Percentiles rank a stretch among this genome's conserved stretches.
phyloP scores from a whole-genome alignment of 305 asterid species.

The Ilex paraguariensis region DNA sequence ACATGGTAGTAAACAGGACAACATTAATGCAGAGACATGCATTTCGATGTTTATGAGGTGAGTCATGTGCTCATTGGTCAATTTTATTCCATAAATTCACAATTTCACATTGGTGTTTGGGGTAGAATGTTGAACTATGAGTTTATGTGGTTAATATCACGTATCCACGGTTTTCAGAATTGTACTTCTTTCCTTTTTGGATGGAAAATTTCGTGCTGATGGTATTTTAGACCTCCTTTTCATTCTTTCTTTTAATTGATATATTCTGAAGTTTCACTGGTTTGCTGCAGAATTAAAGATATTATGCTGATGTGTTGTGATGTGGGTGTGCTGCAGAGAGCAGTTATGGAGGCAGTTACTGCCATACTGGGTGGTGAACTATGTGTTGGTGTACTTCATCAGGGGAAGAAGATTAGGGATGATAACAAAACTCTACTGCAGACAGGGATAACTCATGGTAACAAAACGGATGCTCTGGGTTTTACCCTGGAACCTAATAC shows the following conservation, averaged over 20 bases:
- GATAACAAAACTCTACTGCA: constrained; percentile 81
- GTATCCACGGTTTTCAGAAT: neutral
- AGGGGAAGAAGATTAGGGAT: constrained; percentile 93
- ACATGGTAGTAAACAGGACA: neutral
- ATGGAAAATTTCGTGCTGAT: neutral
- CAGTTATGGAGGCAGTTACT: constrained; percentile 87
- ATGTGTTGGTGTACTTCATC: constrained; percentile 79
- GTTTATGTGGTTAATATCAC: too few species aligned
- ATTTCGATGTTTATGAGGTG: neutral
- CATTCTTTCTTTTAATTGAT: neutral
- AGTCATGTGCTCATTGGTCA: neutral
- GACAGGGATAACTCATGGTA: constrained; percentile 72
- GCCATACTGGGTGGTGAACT: constrained; percentile 77
- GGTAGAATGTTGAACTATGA: neutral
- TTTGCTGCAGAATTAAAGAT: neutral
- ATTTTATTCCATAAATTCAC: neutral
- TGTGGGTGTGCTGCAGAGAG: constrained; percentile 42
- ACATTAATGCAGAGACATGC: neutral
- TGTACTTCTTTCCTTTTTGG: neutral
- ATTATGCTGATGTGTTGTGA: neutral
- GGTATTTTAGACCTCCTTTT: neutral
- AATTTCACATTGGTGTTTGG: neutral
- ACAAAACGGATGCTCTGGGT: constrained; percentile 63
- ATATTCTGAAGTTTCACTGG: neutral
- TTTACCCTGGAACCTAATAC: constrained; percentile 73